Evolutionary conservation across 805 yeast species (phyloP).

Genomic region (Metschnikowia amazonensis): DNA sequence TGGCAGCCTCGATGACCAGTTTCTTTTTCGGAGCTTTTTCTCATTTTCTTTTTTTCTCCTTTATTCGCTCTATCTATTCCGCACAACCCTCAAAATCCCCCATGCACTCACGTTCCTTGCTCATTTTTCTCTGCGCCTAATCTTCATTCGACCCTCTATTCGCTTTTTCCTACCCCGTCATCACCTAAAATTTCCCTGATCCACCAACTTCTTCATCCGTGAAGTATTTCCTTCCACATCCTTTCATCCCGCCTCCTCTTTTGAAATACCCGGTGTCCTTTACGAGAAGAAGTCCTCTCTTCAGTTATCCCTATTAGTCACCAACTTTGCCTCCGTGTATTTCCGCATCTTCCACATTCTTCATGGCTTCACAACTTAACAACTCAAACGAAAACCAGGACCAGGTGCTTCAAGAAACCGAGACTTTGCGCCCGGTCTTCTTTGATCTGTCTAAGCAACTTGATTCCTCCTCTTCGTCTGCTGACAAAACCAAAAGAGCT

Average conservation of each 20-base stretch:
- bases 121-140: slow-evolving; percentile 6
- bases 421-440: slow-evolving; percentile 32
- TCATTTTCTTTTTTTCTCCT: slow-evolving; percentile 1
- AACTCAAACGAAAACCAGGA: slow-evolving; percentile 30
- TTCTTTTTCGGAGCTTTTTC: slow-evolving; percentile 4
- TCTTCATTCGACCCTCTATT: neutral
- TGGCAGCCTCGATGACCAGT: slow-evolving; percentile 1
- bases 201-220: neutral
- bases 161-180: neutral
- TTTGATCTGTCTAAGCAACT: slow-evolving; percentile 24
- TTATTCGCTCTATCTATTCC: slow-evolving; percentile 1
- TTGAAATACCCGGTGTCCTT: neutral
- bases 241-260: neutral
- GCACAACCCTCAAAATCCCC: slow-evolving; percentile 5
- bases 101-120: slow-evolving; percentile 5
- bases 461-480: slow-evolving; percentile 14
- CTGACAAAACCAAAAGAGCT: slow-evolving; percentile 16
- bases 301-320: slow-evolving; percentile 2
- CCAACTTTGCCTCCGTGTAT: slow-evolving; percentile 1
- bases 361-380: slow-evolving; percentile 31
- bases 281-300: neutral
- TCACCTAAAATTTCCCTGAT: slow-evolving; percentile 1
- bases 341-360: slow-evolving; percentile 7
- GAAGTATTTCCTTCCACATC: neutral
- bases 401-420: slow-evolving; percentile 28